These are phyloP conservation scores for Backusella luteola DNA, from an alignment of 192 early-diverging fungal species.

Conservation along the genomic window DNA sequence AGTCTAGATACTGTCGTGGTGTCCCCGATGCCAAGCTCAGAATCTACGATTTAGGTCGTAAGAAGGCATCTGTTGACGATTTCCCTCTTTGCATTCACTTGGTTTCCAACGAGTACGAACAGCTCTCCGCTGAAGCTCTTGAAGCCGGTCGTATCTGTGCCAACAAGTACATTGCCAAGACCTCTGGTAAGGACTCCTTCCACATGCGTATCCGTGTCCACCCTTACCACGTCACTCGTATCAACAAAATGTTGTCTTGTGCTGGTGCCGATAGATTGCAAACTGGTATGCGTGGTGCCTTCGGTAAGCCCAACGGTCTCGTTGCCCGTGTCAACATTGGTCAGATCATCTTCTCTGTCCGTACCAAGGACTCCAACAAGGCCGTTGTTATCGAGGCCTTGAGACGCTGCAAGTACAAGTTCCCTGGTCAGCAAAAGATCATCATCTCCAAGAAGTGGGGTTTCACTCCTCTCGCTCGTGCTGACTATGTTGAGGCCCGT, in stretches of 20 bases:
- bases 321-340: conserved; percentile 99
- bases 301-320: conserved; percentile 92
- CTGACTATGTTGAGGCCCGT: conserved; percentile 83
- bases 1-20: conserved; percentile 98
- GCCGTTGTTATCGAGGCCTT: conserved; percentile 87
- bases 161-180: conserved; percentile 99
- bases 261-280: conserved; percentile 90
- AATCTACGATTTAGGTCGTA: conserved; percentile 96
- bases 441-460: conserved; percentile 99
- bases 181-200: conserved; percentile 97
- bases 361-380: conserved; percentile 94
- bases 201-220: conserved; percentile 98
- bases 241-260: conserved; percentile 99
- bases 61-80: conserved; percentile 97
- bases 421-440: conserved; percentile 98
- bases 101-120: conserved; percentile 96
- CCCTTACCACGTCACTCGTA: conserved; percentile 98
- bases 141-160: conserved; percentile 97
- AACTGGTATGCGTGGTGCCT: conserved; percentile 97
- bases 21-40: conserved; percentile 98
- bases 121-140: conserved; percentile 96
- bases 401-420: conserved; percentile 98
- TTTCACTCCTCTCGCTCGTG: conserved; percentile 95
- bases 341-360: conserved; percentile 94
- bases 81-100: conserved; percentile 96